These are phyloP conservation scores for Carex myosuroides DNA, from an alignment of 176 grass and related monocot species.

Conservation along the genomic window DNA sequence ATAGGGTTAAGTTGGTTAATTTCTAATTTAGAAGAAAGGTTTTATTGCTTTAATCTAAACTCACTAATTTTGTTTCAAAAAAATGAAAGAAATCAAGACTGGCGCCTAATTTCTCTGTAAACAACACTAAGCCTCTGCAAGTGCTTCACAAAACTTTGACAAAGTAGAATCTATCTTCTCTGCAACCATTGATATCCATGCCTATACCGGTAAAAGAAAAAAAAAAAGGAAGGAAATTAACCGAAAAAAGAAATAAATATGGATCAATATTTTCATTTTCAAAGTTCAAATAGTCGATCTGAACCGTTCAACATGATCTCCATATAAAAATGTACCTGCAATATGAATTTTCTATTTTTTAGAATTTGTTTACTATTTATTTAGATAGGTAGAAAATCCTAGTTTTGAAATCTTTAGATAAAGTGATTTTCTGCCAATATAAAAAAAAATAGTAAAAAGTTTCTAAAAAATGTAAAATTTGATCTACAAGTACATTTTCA, in stretches of 20 bases:
- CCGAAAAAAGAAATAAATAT: background rate
- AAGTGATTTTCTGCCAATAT: too few relatives aligned
- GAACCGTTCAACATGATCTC: too few relatives aligned
- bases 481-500: too few relatives aligned
- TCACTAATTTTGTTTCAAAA: background rate
- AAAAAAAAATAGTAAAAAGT: too few relatives aligned
- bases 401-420: too few relatives aligned
- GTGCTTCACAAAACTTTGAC: slow-evolving; percentile 34
- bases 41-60: background rate
- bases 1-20: background rate
- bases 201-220: slow-evolving; percentile 30
- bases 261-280: too few relatives aligned
- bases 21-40: background rate
- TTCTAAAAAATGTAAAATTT: too few relatives aligned
- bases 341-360: too few relatives aligned
- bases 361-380: too few relatives aligned
- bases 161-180: slow-evolving; percentile 82
- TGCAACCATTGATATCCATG: slow-evolving; percentile 79
- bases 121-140: background rate
- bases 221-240: background rate
- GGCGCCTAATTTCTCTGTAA: background rate
- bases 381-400: too few relatives aligned
- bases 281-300: too few relatives aligned
- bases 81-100: background rate
- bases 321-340: too few relatives aligned